These are phyloP conservation scores for Sarocladium strictum DNA, from an alignment of 2,329 filamentous ascomycete species.

Conservation along the genomic window DNA sequence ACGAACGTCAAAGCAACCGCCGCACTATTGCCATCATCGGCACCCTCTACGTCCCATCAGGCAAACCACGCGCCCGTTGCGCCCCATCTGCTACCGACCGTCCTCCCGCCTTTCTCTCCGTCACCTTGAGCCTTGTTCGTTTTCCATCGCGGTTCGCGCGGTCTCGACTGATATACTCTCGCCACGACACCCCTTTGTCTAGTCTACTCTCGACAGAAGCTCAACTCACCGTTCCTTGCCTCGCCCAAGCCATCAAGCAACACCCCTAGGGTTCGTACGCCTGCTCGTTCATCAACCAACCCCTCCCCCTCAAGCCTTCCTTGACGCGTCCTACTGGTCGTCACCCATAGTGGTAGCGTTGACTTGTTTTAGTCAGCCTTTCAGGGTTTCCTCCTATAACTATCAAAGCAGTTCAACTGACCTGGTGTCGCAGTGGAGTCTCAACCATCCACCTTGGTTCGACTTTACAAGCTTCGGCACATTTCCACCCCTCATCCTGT, in stretches of 20 bases:
- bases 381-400: neutral
- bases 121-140: neutral
- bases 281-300: neutral
- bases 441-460: neutral
- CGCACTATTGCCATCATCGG: neutral
- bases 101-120: neutral
- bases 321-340: constrained; percentile 4
- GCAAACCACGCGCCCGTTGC: constrained; percentile 3
- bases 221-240: constrained; percentile 2
- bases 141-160: constrained; percentile 8
- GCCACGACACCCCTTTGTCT: neutral
- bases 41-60: constrained; percentile 4
- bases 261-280: constrained; percentile 3
- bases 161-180: neutral
- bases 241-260: neutral
- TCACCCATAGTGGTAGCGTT: neutral
- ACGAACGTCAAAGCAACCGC: neutral
- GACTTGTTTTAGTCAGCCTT: neutral
- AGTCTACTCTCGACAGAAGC: neutral
- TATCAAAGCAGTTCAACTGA: constrained; percentile 2
- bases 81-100: neutral
- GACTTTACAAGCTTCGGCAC: constrained; percentile 4
- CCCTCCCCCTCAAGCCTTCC: constrained; percentile 7
- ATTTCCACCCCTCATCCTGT: neutral
- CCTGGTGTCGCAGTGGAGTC: constrained; percentile 6